Base-by-base conservation (phyloP, 768 basidiomycete species). In the Termitomyces sp. region DNA sequence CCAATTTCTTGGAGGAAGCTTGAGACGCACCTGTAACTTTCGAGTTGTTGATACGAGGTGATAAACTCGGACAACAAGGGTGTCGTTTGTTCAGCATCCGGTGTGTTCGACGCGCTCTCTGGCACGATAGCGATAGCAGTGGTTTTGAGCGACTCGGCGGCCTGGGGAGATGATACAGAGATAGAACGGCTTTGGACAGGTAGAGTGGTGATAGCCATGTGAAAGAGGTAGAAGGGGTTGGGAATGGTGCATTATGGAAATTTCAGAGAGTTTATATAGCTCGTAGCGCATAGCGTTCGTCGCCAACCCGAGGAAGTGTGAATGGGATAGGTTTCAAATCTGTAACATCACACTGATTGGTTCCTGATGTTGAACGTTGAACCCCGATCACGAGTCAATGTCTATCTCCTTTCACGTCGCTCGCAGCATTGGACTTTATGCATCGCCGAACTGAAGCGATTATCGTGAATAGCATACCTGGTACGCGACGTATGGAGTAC, bases 1-100 rank as follows among this genome's bases (percentile, higher is more conserved):
- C 2, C 13, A 6, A 33, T 36, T 15, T 18, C 18, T 45, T 15
- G n/a, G 24, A 37, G 28, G 6, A 54, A 29, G 9, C 28, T 12
- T 51, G 51, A 41, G 22, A 70, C 80, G 51, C 49, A 90, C 88
- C 77, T 84, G 77, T 87, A 85, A 18, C 66, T 65, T 61, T 88
- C 80, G 29, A 90, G 81, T 48, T 90, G 87, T 63, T 76, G 77
- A 65, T 77, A 73, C 22, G 84, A 82, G 7, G 79, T 74, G 51
- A 88, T 68, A 67, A 88, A 92, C 31, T 77, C 78, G 9, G 75
- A 64, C 50, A 90, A 66, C 51, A 90, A 72, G 20, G 74, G 67
- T 3, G 73, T 68, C 39, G 59, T 51, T 22, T 66, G 65, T 26
- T 59, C 33, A 29, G 39, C 16, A 8, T 60, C 58, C 49, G 63